phyloP scores from a whole-genome alignment of 2,329 filamentous ascomycete genomes.

The Lasiodiplodia sp. region DNA sequence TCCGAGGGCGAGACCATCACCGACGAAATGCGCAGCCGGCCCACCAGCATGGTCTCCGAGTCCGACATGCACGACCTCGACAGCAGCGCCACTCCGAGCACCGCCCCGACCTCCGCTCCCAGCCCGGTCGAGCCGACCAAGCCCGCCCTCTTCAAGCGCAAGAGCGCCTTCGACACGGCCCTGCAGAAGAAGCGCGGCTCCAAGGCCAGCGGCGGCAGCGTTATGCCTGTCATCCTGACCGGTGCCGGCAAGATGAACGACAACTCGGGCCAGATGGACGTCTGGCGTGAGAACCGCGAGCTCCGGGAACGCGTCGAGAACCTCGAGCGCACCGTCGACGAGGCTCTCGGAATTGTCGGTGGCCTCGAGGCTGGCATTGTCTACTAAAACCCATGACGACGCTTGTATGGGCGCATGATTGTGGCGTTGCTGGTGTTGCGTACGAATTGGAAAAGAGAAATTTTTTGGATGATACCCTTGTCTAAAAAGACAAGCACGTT shows the following conservation, averaged over 20 bases:
- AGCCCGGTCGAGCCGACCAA: conserved; percentile 13
- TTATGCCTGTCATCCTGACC: conserved; percentile 9
- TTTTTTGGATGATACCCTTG: conserved; percentile 24
- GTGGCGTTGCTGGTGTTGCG: conserved; percentile 14
- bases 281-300: conserved; percentile 64
- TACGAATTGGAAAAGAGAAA: conserved; percentile 11
- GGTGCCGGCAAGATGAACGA: conserved; percentile 48
- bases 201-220: not conserved
- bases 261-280: conserved; percentile 48
- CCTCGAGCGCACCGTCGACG: conserved; percentile 63
- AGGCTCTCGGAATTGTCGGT: conserved; percentile 61
- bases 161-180: conserved; percentile 21
- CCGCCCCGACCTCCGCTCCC: conserved; percentile 32
- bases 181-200: conserved; percentile 41
- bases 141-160: conserved; percentile 19
- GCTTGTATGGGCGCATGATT: conserved; percentile 7
- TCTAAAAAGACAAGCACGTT: conserved; percentile 20
- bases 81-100: conserved; percentile 37
- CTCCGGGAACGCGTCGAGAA: conserved; percentile 61
- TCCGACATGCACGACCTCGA: conserved; percentile 43
- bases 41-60: conserved; percentile 43
- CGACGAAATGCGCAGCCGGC: conserved; percentile 41
- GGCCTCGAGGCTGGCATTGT: conserved; percentile 34
- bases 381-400: conserved; percentile 30
- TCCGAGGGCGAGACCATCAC: conserved; percentile 61